A percentile compares a stretch with the other conserved stretches of the same genome.
Conservation (phyloP, 345 rosid species). For the Ceriops decandra region DNA sequence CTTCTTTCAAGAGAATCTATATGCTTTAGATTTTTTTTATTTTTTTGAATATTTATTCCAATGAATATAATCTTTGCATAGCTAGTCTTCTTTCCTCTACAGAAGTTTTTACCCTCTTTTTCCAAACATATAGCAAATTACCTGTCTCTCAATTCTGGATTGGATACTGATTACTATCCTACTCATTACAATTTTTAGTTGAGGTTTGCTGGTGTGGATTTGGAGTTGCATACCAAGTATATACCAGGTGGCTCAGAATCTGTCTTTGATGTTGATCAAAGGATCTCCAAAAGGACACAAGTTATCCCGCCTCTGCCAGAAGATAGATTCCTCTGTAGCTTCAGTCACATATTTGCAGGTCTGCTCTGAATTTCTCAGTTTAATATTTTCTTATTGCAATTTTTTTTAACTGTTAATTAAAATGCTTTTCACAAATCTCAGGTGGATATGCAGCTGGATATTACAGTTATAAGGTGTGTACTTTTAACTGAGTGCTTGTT, state of each 20-base stretch:
- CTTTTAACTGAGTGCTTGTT: neutral
- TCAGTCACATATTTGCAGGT: constrained; percentile 90
- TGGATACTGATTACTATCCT: neutral
- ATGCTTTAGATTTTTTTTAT: neutral
- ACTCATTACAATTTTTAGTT: constrained; percentile 40
- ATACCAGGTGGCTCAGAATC: constrained; percentile 69
- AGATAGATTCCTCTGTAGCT: constrained; percentile 78
- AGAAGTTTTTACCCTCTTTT: no score
- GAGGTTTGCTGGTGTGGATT: constrained; percentile 61
- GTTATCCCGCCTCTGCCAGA: constrained; percentile 78
- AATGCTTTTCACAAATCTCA: constrained; percentile 23
- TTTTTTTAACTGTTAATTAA: neutral
- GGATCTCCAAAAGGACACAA: constrained; percentile 61
- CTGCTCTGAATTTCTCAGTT: constrained; percentile 14
- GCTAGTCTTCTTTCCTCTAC: no score
- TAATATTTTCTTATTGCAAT: constrained; percentile 1
- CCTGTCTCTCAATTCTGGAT: no score
- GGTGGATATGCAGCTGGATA: constrained; percentile 98
- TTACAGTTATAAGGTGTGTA: constrained; percentile 85
- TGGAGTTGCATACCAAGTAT: constrained; percentile 75
- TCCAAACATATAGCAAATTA: no score
- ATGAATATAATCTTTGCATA: no score
- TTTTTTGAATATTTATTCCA: neutral
- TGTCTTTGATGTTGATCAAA: constrained; percentile 66
- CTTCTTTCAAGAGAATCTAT: neutral